Evolutionary conservation across 305 asterid species (phyloP).

Genomic region (Rubia peregrina): DNA sequence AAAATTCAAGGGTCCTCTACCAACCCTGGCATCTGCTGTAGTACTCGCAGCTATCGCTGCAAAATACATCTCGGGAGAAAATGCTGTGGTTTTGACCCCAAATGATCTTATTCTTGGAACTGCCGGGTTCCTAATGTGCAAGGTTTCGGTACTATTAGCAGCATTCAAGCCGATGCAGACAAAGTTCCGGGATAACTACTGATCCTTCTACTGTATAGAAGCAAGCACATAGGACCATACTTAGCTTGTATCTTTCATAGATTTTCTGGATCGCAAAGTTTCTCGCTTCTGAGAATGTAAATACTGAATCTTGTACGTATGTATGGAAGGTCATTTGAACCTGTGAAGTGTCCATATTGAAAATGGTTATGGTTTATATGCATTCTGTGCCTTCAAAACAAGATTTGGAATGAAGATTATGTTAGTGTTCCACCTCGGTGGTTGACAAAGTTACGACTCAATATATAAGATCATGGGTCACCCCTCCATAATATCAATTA

Average conservation of each 20-base stretch:
- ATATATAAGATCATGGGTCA: too few relatives aligned
- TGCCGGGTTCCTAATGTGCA: constrained; percentile 72
- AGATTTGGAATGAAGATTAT: constrained; percentile 5
- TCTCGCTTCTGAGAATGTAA: neutral
- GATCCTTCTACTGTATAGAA: constrained; percentile 2
- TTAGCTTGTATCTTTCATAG: neutral
- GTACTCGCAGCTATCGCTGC: constrained; percentile 28
- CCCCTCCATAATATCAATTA: too few relatives aligned
- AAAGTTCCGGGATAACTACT: constrained; percentile 27
- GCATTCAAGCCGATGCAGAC: constrained; percentile 54
- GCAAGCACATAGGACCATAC: neutral
- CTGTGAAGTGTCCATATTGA: neutral
- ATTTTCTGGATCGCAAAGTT: neutral
- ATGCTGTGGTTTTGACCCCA: constrained; percentile 39
- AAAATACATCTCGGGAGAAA: constrained; percentile 46
- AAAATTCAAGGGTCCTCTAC: constrained; percentile 36
- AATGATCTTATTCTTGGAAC: constrained; percentile 63
- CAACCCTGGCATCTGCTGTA: constrained; percentile 37
- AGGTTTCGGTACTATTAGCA: constrained; percentile 67
- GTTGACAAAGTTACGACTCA: too few relatives aligned
- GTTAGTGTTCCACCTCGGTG: too few relatives aligned
- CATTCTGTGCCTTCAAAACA: neutral
- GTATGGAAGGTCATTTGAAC: neutral
- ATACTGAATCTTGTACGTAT: neutral
- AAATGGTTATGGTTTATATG: neutral